Base-by-base conservation (phyloP, 495 filamentous ascomycete species). In the Xylaria scruposa region DNA sequence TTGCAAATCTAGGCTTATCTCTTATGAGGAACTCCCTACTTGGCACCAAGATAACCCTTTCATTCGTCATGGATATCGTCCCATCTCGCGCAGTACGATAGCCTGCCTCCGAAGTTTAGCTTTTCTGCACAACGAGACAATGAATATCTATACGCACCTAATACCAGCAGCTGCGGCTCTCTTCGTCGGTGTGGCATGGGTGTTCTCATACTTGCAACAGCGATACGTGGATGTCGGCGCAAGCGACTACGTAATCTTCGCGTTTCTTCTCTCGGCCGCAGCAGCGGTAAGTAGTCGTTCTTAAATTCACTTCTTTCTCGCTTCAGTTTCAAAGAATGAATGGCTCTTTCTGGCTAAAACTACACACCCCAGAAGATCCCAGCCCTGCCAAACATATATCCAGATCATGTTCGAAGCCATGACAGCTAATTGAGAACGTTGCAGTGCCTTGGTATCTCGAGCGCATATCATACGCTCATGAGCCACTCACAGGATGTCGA, bases 121-220 rank as follows among this genome's bases (percentile, higher is more conserved):
- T 60, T 93, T 94, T 79, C 73, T 94, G n/a, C 93, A 97, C 80
- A 97, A 96, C 78, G 92, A 96, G 80, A 89, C 90, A 2, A 87
- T 95, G 54, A 96, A 95, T 76, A 94, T 96, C 70, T 94, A 93
- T 76, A 89, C 91, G 3, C 93, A 96, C 79, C 84, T 96, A 5
- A 72, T 94, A 0, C 81, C 84, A 0, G 84, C 77, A 13, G 58
- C 38, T 61, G 68, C 62, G 24, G 6, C 79, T 72, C 33, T 83
- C 77, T 47, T 73, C 36, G 33, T 42, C 49, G 73, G 77, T 0
- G 63, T 74, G 33, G 72, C 62, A 19, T 79, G 74, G 44, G 33
- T 74, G 4, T 24, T 71, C 17, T 53, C 70, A 21, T 76, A 68
- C 46, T 61, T 79, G 42, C 62, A 66, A 54, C 33, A 74, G n/a